Evolutionary conservation across 1,284 basidiomycete genomes (phyloP).

Genomic region (Cryptococcus sp.): DNA sequence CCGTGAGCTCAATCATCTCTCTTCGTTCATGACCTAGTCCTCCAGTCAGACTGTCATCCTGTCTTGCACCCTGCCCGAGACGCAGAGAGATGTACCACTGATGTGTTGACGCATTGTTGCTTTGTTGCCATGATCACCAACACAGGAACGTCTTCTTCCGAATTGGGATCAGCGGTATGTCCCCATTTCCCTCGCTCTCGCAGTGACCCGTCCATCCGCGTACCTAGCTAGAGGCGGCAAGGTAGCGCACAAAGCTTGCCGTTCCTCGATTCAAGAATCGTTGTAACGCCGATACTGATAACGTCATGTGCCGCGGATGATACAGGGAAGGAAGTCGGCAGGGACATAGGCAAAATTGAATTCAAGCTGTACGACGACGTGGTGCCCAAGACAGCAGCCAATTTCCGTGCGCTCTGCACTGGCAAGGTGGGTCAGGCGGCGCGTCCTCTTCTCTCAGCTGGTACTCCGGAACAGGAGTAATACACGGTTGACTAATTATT

Average conservation of each 20-base stretch:
- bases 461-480: not conserved
- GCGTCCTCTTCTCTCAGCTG: not conserved
- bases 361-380: slow-evolving; percentile 55
- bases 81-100: too few relatives aligned
- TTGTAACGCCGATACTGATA: not conserved
- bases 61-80: too few relatives aligned
- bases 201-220: not conserved
- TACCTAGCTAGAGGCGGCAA: not conserved
- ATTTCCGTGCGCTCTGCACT: slow-evolving; percentile 65
- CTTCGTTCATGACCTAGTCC: too few relatives aligned
- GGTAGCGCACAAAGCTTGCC: too few relatives aligned
- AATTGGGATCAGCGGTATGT: slow-evolving; percentile 37
- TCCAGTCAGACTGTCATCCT: too few relatives aligned
- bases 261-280: not conserved
- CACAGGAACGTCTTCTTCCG: slow-evolving; percentile 39
- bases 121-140: not conserved
- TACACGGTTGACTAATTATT: not conserved
- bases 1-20: too few relatives aligned
- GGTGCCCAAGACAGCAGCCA: slow-evolving; percentile 49
- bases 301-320: too few relatives aligned
- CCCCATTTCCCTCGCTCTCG: not conserved
- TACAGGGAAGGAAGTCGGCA: too few relatives aligned
- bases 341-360: slow-evolving; percentile 46
- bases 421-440: slow-evolving; percentile 48
- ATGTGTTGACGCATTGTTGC: too few relatives aligned